Percentiles rank a stretch among this genome's conserved stretches.
Conservation (phyloP, 106 monocot species). For the Agapanthus africanus region DNA sequence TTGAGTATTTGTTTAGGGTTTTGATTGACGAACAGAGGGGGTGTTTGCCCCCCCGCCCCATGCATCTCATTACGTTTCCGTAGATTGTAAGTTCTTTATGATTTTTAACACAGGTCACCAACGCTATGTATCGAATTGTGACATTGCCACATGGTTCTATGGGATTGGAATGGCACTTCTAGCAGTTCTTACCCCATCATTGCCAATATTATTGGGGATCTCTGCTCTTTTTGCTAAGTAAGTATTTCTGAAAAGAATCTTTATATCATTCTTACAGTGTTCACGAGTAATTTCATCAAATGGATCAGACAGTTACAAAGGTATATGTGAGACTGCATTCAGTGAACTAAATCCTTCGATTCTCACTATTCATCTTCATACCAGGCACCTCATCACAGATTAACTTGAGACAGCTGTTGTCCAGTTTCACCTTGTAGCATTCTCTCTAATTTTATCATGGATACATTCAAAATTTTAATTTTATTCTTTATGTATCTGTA, state of each 20-base stretch:
- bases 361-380: too few species aligned
- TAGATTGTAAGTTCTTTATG: background rate
- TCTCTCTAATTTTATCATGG: background rate
- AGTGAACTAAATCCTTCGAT: too few species aligned
- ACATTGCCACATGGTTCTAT: slow-evolving; percentile 47
- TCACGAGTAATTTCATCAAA: background rate
- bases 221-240: slow-evolving; percentile 89
- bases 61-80: too few species aligned
- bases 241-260: background rate
- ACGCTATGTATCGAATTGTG: slow-evolving; percentile 41
- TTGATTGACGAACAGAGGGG: too few species aligned
- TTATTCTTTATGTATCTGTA: background rate
- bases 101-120: slow-evolving; percentile 47
- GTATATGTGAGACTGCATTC: background rate
- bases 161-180: slow-evolving; percentile 67
- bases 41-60: too few species aligned
- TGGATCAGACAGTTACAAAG: background rate
- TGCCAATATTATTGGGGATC: slow-evolving; percentile 71
- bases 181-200: slow-evolving; percentile 47
- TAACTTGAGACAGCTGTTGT: background rate
- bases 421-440: background rate
- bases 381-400: background rate
- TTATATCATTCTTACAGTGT: background rate
- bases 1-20: too few species aligned
- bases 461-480: background rate